Evolutionary conservation across 148 eudicot species (phyloP).

Genomic region (Dianthus caryophyllus): DNA sequence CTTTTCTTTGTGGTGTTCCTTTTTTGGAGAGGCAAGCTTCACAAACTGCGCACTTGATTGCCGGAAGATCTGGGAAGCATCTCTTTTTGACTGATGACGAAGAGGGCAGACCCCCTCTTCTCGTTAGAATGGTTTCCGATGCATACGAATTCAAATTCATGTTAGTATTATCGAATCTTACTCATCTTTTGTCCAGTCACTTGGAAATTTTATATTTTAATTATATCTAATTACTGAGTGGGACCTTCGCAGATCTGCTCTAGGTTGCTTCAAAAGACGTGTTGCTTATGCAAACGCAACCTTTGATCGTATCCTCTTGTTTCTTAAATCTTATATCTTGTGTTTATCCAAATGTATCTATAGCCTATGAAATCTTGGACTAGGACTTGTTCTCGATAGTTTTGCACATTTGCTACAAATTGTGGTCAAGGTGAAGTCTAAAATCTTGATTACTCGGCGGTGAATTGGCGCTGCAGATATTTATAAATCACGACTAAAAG

Average conservation of each 20-base stretch:
- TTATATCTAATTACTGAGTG: constrained; percentile 3
- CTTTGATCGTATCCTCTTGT: constrained; percentile 74
- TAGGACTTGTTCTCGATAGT: no score
- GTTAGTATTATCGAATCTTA: constrained; percentile 37
- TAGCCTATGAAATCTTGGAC: not conserved
- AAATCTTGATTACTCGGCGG: no score
- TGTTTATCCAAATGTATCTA: not conserved
- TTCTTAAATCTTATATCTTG: not conserved
- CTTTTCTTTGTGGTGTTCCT: constrained; percentile 80
- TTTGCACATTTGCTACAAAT: no score
- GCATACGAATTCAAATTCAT: constrained; percentile 67
- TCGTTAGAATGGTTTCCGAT: constrained; percentile 77
- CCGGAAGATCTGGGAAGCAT: constrained; percentile 93
- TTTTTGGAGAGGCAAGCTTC: constrained; percentile 73
- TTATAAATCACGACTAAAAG: not conserved
- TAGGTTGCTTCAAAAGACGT: constrained; percentile 72
- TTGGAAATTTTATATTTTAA: not conserved
- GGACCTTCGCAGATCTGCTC: constrained; percentile 61
- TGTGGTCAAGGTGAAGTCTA: no score
- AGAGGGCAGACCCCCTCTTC: constrained; percentile 73
- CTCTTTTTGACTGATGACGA: constrained; percentile 76
- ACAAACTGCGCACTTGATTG: constrained; percentile 82
- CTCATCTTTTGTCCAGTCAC: constrained; percentile 14
- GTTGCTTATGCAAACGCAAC: constrained; percentile 86
- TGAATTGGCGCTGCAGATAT: not conserved